Conservation (phyloP, 768 basidiomycete species). For the Megacollybia marginata region DNA sequence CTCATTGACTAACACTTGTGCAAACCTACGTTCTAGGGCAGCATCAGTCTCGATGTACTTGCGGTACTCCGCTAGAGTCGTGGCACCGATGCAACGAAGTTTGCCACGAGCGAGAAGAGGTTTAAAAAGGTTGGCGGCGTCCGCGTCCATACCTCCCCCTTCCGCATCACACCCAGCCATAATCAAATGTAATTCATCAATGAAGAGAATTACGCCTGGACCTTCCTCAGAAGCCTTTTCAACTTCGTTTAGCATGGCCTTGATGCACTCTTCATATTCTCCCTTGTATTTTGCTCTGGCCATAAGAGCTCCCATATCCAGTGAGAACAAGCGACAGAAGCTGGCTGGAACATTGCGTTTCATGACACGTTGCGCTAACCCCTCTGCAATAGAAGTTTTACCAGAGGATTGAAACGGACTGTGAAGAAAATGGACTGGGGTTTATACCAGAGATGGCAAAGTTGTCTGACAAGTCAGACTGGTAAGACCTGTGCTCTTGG, state of each 20-base stretch:
- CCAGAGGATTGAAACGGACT: no score
- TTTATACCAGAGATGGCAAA: slow-evolving; percentile 44
- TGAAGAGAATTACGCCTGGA: slow-evolving; percentile 81
- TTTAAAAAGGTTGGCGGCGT: slow-evolving; percentile 86
- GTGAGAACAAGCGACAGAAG: slow-evolving; percentile 68
- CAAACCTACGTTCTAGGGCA: slow-evolving; percentile 86
- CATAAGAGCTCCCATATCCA: slow-evolving; percentile 96
- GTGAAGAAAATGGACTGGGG: slow-evolving; percentile 41
- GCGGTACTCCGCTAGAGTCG: slow-evolving; percentile 86
- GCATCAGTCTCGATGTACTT: slow-evolving; percentile 93
- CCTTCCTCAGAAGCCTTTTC: slow-evolving; percentile 78
- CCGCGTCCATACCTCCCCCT: slow-evolving; percentile 92
- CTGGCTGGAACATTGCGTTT: slow-evolving; percentile 83
- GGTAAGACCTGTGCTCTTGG: slow-evolving; percentile 48
- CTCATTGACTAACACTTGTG: slow-evolving; percentile 90
- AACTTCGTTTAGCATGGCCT: slow-evolving; percentile 85
- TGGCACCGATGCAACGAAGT: slow-evolving; percentile 75
- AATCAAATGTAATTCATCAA: slow-evolving; percentile 92
- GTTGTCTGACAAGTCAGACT: slow-evolving; percentile 56
- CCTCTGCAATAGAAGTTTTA: slow-evolving; percentile 93
- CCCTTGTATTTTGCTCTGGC: slow-evolving; percentile 89
- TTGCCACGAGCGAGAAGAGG: slow-evolving; percentile 71
- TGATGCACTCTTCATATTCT: slow-evolving; percentile 96
- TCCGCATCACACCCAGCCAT: slow-evolving; percentile 82
- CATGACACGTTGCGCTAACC: slow-evolving; percentile 91